Evolutionary conservation across 352 stramenopile genomes (phyloP).

Genomic region (Phytophthora podocarpi): DNA sequence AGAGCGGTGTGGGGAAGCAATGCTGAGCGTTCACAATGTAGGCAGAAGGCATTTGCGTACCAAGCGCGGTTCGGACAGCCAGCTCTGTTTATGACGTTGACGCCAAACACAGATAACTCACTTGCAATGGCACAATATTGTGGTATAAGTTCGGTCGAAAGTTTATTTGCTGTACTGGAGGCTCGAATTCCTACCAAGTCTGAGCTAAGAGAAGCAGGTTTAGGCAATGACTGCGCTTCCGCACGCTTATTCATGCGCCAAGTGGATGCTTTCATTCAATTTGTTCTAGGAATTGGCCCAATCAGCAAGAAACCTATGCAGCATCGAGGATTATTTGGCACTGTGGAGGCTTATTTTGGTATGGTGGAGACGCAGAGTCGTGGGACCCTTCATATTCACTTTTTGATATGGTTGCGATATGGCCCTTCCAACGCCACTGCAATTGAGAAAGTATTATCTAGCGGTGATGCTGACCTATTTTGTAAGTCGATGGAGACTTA

Average conservation of each 20-base stretch:
- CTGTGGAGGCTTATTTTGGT: constrained; percentile 3
- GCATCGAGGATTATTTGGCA: background rate
- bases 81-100: constrained; percentile 5
- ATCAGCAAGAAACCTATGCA: background rate
- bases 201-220: background rate
- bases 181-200: background rate
- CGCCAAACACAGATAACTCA: background rate
- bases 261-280: constrained; percentile 1
- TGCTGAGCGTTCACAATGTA: background rate
- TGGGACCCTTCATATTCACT: constrained; percentile 1
- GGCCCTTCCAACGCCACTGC: background rate
- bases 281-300: constrained; percentile 1
- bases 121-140: constrained; percentile 4
- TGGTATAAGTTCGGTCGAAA: constrained; percentile 3
- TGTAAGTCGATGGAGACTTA: background rate
- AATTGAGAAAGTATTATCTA: background rate
- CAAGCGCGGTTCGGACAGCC: background rate
- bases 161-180: constrained; percentile 1
- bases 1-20: background rate
- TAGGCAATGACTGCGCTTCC: background rate
- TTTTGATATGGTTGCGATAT: background rate
- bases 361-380: too few species aligned
- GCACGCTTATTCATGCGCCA: background rate
- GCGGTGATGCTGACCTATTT: background rate
- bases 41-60: background rate